Evolutionary conservation across 164 flowering plant species (phyloP), one percentile per base, ranked within the genome.

Genomic region (Platanus orientalis): DNA sequence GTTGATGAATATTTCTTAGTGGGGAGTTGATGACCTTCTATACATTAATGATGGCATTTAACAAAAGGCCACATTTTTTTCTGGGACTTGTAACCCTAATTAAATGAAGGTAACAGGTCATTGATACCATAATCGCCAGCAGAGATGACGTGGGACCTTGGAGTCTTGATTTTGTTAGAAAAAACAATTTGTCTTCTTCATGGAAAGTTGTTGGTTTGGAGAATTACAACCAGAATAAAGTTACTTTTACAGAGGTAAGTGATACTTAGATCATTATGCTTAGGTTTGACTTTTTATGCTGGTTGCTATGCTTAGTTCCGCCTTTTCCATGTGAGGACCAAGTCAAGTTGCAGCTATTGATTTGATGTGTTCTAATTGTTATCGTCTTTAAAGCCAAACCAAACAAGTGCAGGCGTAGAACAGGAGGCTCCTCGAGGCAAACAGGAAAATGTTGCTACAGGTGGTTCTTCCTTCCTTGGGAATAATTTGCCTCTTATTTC

Each of bases 91-190:
- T n/a, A n/a, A n/a, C n/a, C 26, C 50, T 50, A 27, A 9, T 21
- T 24, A 45, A 51, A 48, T 54, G 4, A 7, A 12, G 54, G 69
- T 53, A 42, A 39, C 67, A 88, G 96, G 92, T 85, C 65, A 69
- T 88, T 69, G 96, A 89, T 61, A 75, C 78, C 60, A 81, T 95
- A 53, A 74, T 70, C 11, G 75, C 87, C 36, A 85, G 71, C 72
- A 78, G 84, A 54, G 72, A 79, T 67, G 92, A 89, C 67, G 63
- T 83, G 72, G 95, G 85, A 28, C 93, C 93, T 39, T 74, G 83
- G 61, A 90, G 89, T 75, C 83, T 94, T 79, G 95, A 91, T 80
- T 66, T 71, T 70, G 67, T 85, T 20, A 67, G 83, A 57, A 84
- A 78, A 66, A 78, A 62, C 27, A 75, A 81, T 64, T 69, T 85